Conservation (phyloP, 306 rosid species). For the Vachellia pachyceras region DNA sequence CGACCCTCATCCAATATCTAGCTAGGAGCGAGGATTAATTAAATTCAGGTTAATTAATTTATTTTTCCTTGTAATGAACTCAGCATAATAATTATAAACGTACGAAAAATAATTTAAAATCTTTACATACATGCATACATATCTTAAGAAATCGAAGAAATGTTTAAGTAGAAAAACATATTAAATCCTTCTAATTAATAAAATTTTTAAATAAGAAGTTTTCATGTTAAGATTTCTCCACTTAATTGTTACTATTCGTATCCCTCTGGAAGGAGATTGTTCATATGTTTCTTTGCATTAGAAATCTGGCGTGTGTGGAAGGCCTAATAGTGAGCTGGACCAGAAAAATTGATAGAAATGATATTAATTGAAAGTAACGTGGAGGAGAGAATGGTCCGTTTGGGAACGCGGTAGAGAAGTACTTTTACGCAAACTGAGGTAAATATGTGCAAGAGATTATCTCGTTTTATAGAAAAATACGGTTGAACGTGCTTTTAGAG, state of each 20-base stretch:
- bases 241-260: too few relatives aligned
- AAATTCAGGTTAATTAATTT: background rate
- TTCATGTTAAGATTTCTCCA: too few relatives aligned
- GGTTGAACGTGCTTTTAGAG: too few relatives aligned
- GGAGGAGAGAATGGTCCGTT: background rate
- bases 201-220: too few relatives aligned
- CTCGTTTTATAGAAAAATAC: too few relatives aligned
- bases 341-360: conserved; percentile 18
- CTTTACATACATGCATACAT: too few relatives aligned
- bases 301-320: conserved; percentile 20
- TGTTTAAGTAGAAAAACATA: too few relatives aligned
- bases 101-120: background rate
- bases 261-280: background rate
- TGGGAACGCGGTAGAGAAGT: too few relatives aligned
- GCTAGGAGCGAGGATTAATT: background rate
- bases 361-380: conserved; percentile 21
- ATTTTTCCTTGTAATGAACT: background rate
- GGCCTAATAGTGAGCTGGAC: conserved; percentile 29
- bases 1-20: background rate
- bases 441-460: too few relatives aligned
- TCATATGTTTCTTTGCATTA: background rate
- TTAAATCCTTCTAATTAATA: too few relatives aligned
- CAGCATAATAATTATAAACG: background rate
- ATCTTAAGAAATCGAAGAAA: too few relatives aligned
- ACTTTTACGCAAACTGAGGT: too few relatives aligned